Conservation (phyloP, 1,139 yeast species). For the Blastobotrys petasosporus region DNA sequence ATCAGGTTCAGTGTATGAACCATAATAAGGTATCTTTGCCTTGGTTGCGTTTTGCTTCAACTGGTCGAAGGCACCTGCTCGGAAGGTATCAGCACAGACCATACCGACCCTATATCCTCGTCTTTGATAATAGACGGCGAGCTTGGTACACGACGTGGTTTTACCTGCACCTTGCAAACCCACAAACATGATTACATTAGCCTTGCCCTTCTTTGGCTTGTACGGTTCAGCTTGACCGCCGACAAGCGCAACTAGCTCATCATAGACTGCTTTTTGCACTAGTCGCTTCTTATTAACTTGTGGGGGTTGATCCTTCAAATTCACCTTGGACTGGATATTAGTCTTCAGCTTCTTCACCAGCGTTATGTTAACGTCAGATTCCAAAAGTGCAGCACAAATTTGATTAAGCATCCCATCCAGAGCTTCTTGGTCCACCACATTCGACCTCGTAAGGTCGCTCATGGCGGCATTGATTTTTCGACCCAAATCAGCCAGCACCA, state of each 20-base stretch:
- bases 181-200: slow-evolving; percentile 87
- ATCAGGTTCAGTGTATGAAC: slow-evolving; percentile 92
- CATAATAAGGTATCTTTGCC: slow-evolving; percentile 90
- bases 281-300: slow-evolving; percentile 60
- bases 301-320: slow-evolving; percentile 46
- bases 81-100: slow-evolving; percentile 97
- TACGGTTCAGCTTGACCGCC: slow-evolving; percentile 58
- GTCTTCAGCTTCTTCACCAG: slow-evolving; percentile 74
- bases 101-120: slow-evolving; percentile 92
- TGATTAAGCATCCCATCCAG: slow-evolving; percentile 73
- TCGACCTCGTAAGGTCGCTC: slow-evolving; percentile 58
- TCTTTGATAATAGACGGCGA: slow-evolving; percentile 90
- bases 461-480: slow-evolving; percentile 75
- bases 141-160: slow-evolving; percentile 93
- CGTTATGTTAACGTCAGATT: slow-evolving; percentile 85
- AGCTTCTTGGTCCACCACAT: slow-evolving; percentile 54
- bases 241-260: slow-evolving; percentile 80
- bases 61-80: slow-evolving; percentile 99
- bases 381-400: slow-evolving; percentile 82
- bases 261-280: slow-evolving; percentile 88
- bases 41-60: slow-evolving; percentile 94
- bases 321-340: slow-evolving; percentile 56
- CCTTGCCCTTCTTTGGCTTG: slow-evolving; percentile 75
- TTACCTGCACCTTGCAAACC: slow-evolving; percentile 99
- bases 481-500: slow-evolving; percentile 96